These are phyloP conservation scores for Datisca glomerata DNA, from an alignment of 306 rosid species.

Conservation along the genomic window DNA sequence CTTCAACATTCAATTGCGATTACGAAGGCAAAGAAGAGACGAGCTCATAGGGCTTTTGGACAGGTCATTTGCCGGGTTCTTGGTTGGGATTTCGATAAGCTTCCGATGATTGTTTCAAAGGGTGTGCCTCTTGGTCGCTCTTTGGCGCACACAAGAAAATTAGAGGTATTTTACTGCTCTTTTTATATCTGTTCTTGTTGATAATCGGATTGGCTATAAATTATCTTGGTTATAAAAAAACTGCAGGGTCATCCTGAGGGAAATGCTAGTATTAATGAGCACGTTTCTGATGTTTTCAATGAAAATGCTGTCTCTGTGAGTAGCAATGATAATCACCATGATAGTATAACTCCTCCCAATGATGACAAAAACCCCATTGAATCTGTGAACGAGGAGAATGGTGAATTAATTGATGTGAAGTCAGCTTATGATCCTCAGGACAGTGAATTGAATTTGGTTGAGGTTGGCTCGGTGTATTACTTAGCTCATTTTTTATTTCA, in stretches of 20 bases:
- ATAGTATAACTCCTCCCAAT: not conserved
- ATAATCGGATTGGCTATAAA: not conserved
- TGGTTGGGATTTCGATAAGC: constrained; percentile 52
- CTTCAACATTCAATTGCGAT: constrained; percentile 44
- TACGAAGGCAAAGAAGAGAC: constrained; percentile 26
- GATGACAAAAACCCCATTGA: not conserved
- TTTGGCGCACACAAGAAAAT: constrained; percentile 8
- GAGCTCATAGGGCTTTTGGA: constrained; percentile 55
- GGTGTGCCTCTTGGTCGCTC: constrained; percentile 34
- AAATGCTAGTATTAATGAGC: not conserved
- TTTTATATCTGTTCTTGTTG: not conserved
- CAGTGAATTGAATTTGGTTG: no score
- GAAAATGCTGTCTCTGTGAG: constrained; percentile 4
- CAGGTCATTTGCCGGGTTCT: constrained; percentile 41
- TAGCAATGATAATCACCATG: not conserved
- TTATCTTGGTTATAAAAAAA: not conserved
- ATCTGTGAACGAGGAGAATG: no score
- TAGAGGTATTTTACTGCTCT: constrained; percentile 13
- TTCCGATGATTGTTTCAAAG: constrained; percentile 38
- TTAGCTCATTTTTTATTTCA: no score
- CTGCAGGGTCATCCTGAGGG: constrained; percentile 12
- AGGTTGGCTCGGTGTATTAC: no score
- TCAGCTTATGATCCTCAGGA: no score
- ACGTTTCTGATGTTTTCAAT: constrained; percentile 1
- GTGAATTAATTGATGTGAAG: no score